These are phyloP conservation scores for Ustilago bromivora DNA, from an alignment of 1,284 basidiomycete genomes.

Conservation along the genomic window DNA sequence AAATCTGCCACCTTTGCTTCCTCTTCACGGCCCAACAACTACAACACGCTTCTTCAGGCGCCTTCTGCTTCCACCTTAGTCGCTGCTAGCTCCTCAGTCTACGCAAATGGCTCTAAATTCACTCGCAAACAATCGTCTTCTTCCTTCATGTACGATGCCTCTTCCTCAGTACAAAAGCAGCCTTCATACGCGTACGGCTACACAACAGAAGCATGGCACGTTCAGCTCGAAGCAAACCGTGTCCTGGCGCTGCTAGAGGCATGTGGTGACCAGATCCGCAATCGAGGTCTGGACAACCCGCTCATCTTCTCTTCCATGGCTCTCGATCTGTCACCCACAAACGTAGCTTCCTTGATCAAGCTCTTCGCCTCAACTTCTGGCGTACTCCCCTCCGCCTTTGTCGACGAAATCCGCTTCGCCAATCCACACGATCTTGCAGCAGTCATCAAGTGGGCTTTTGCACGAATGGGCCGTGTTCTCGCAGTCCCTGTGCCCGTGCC, in stretches of 20 bases:
- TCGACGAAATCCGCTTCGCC: conserved; percentile 62
- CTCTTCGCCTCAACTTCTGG: conserved; percentile 28
- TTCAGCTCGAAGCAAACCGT: conserved; percentile 48
- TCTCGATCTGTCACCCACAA: conserved; percentile 59
- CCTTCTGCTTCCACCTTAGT: conserved; percentile 8
- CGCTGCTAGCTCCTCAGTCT: conserved; percentile 7
- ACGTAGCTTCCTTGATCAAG: conserved; percentile 55
- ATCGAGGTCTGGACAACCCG: conserved; percentile 62
- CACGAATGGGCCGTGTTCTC: conserved; percentile 62
- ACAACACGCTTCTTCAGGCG: conserved; percentile 2
- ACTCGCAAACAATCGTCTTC: background rate
- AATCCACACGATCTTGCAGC: conserved; percentile 66
- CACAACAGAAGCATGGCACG: conserved; percentile 55
- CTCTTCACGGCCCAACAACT: conserved; percentile 2
- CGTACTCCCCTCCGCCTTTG: conserved; percentile 28
- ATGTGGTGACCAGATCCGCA: conserved; percentile 58
- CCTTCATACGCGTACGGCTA: conserved; percentile 57
- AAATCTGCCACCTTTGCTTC: conserved; percentile 18
- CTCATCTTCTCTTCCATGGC: conserved; percentile 69
- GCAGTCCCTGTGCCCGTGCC: conserved; percentile 50
- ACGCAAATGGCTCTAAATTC: conserved; percentile 5
- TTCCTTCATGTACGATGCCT: conserved; percentile 9
- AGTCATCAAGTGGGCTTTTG: conserved; percentile 68
- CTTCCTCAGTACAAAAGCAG: conserved; percentile 3
- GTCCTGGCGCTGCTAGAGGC: conserved; percentile 53